phyloP scores from a whole-genome alignment of 306 rosid species.

The Lathyrus sativus region DNA sequence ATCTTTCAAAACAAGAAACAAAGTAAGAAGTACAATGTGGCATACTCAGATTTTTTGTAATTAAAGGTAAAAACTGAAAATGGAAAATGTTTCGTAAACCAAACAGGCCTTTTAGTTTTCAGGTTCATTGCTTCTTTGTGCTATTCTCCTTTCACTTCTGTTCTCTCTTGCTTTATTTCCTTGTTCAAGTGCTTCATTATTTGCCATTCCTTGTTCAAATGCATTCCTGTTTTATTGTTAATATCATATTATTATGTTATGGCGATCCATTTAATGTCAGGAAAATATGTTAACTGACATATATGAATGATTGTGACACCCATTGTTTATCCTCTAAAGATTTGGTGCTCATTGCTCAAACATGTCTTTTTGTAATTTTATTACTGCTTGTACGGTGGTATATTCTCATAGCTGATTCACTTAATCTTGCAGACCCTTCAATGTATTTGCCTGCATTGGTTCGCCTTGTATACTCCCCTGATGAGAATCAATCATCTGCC shows the following conservation, averaged over 20 bases:
- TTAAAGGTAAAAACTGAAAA: background rate
- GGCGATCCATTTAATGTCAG: constrained; percentile 7
- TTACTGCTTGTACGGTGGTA: background rate
- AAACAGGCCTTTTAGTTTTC: constrained; percentile 14
- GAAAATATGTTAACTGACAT: background rate
- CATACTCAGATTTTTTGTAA: background rate
- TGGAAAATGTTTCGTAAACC: background rate
- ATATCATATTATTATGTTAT: background rate
- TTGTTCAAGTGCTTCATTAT: constrained; percentile 26
- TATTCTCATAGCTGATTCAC: constrained; percentile 34
- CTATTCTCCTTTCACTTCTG: constrained; percentile 21
- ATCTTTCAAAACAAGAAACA: background rate
- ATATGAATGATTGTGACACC: constrained; percentile 15
- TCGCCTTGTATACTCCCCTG: constrained; percentile 57
- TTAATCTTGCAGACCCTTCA: constrained; percentile 72
- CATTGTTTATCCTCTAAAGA: constrained; percentile 20
- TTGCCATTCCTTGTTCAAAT: background rate
- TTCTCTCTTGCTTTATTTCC: constrained; percentile 18
- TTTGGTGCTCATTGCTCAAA: background rate
- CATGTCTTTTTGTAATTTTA: background rate
- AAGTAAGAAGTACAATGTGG: background rate
- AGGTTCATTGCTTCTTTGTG: constrained; percentile 18
- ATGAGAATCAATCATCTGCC: constrained; percentile 63
- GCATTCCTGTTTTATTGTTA: constrained; percentile 14
- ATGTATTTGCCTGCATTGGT: constrained; percentile 66